Base-by-base conservation (phyloP, 441 rosid species). In the Brassica hybrid region DNA sequence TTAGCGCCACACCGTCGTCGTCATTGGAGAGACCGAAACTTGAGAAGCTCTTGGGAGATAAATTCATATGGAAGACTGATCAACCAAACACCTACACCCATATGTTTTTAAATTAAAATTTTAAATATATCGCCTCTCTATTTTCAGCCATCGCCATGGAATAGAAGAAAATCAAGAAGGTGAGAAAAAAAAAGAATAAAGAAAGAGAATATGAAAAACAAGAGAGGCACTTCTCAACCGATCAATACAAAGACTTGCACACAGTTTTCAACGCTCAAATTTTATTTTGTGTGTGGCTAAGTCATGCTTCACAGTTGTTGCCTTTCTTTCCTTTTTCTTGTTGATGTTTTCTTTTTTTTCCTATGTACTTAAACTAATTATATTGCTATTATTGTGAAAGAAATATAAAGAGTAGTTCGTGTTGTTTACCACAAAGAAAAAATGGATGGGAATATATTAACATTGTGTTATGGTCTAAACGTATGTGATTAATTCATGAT, bases 151-250 rank as follows among this genome's bases (percentile, higher is more conserved):
- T 61, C 50, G 43, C 74, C 77, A 73, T 73, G 74, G 56, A 62
- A 68, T 10, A 48, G 66, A 52, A 21, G 25, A 21, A 18, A 36
- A n/a, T 43, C 63, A 69, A 65, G 17, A 67, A 54, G 59, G 19
- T 54, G 10, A 73, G 36, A 73, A 52, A 52, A 41, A 54, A 54
- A 6, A 41, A 6, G 5, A 54, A 54, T 54, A 54, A 54, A 17
- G 59, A 16, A 54, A 16, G 19, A 50, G 63, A 25, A 14, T 36
- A 8, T 1, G 67, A 48, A 60, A 18, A 84, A 82, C 86, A 81
- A 84, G 86, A 89, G 79, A 86, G 86, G 87, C 90, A 84, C 93
- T 85, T 83, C 90, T 86, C 92, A 92, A 89, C 96, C 79, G 88
- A 90, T 83, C 71, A 7, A 67, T 74, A 45, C 57, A 76, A 68